phyloP scores from a whole-genome alignment of 1,139 yeast genomes.

The Candida frijolesensis region DNA sequence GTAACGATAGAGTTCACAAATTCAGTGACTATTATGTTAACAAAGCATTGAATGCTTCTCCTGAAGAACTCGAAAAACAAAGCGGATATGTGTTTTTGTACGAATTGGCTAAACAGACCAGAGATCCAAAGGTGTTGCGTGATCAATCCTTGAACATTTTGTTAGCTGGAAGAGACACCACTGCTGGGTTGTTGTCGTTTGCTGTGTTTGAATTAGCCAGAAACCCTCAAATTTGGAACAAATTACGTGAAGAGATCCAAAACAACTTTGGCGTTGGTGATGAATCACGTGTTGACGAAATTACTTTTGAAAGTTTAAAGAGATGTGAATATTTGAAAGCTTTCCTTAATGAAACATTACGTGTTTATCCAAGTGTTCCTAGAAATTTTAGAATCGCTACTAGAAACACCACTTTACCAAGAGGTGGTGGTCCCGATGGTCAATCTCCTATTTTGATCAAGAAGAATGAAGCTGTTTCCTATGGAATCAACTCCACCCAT shows the following conservation, averaged over 20 bases:
- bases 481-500: conserved; percentile 43
- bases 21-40: conserved; percentile 32
- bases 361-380: conserved; percentile 58
- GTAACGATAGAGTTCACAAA: conserved; percentile 26
- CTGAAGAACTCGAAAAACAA: conserved; percentile 29
- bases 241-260: conserved; percentile 35
- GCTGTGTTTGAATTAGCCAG: conserved; percentile 44
- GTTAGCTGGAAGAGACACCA: conserved; percentile 51
- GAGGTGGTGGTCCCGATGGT: conserved; percentile 54
- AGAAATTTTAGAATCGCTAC: conserved; percentile 45
- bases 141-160: conserved; percentile 49
- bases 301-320: conserved; percentile 46
- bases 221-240: conserved; percentile 37
- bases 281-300: conserved; percentile 6
- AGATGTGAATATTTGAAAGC: conserved; percentile 47
- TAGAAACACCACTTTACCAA: conserved; percentile 49
- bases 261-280: conserved; percentile 26
- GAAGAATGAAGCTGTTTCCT: conserved; percentile 37
- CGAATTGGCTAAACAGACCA: conserved; percentile 47
- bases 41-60: conserved; percentile 30
- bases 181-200: conserved; percentile 49
- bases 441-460: conserved; percentile 41
- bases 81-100: conserved; percentile 43
- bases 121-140: conserved; percentile 43
- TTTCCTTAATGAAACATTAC: conserved; percentile 49